Evolutionary conservation across 1,284 basidiomycete genomes (phyloP).

Genomic region (Cryptococcus sp.): DNA sequence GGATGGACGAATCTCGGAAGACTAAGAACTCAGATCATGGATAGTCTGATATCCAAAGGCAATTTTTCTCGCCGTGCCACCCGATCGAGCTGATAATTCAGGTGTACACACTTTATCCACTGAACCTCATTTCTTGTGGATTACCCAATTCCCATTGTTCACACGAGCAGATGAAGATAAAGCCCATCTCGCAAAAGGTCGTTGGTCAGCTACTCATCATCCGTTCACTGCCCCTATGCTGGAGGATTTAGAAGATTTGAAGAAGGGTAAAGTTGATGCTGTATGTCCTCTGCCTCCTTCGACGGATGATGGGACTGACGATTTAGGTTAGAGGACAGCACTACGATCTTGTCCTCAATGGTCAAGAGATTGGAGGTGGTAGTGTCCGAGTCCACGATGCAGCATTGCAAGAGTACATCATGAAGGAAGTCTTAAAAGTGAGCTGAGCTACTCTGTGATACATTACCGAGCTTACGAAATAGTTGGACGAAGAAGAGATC

Average conservation of each 20-base stretch:
- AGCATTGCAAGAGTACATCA: slow-evolving; percentile 75
- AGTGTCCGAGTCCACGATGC: slow-evolving; percentile 89
- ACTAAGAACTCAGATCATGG: slow-evolving; percentile 61
- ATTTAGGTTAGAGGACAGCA: slow-evolving; percentile 84
- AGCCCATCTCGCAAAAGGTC: slow-evolving; percentile 71
- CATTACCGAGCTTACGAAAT: slow-evolving; percentile 2
- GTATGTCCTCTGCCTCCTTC: slow-evolving; percentile 48
- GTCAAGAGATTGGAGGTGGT: slow-evolving; percentile 88
- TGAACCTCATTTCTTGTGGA: slow-evolving; percentile 82
- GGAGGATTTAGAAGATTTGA: slow-evolving; percentile 72
- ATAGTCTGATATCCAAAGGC: slow-evolving; percentile 63
- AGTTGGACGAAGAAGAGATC: slow-evolving; percentile 70
- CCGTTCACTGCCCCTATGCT: slow-evolving; percentile 95
- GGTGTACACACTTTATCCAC: slow-evolving; percentile 57
- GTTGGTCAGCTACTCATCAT: slow-evolving; percentile 89
- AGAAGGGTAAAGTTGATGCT: slow-evolving; percentile 60
- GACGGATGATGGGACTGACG: not conserved
- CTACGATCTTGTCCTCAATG: slow-evolving; percentile 95
- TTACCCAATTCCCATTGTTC: slow-evolving; percentile 93
- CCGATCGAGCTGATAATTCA: slow-evolving; percentile 25
- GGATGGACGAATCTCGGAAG: slow-evolving; percentile 79
- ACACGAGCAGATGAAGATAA: slow-evolving; percentile 85
- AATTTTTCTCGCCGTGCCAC: not conserved
- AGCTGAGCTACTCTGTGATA: slow-evolving; percentile 17
- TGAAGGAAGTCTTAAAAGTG: slow-evolving; percentile 72